These are phyloP conservation scores for Dimargaris cristalligena DNA, from an alignment of 192 early-diverging fungal genomes.

Conservation along the genomic window DNA sequence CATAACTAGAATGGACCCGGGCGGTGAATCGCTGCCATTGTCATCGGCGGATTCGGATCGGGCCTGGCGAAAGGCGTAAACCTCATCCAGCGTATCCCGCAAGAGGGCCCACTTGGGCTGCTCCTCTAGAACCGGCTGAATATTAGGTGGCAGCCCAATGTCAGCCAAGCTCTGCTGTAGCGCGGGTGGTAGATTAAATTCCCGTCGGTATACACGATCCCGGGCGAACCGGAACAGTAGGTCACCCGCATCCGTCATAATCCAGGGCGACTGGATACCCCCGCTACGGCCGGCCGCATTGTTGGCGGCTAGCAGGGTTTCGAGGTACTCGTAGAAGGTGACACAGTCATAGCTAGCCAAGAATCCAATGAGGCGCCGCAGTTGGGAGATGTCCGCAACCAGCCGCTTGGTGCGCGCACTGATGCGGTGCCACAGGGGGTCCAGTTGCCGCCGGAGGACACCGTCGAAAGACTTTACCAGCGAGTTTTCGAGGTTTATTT, in stretches of 20 bases:
- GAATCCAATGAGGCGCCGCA: conserved; percentile 59
- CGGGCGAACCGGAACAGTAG: conserved; percentile 47
- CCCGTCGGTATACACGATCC: conserved; percentile 27
- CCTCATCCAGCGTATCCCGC: conserved; percentile 53
- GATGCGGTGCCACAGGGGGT: conserved; percentile 78
- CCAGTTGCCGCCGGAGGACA: conserved; percentile 55
- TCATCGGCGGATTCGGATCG: conserved; percentile 4
- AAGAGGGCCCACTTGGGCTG: conserved; percentile 84
- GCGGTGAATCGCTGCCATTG: conserved; percentile 14
- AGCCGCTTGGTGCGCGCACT: conserved; percentile 53
- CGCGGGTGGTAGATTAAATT: conserved; percentile 17
- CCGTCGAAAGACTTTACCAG: conserved; percentile 74
- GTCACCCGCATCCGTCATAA: conserved; percentile 72
- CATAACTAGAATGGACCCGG: neutral
- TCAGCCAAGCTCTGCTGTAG: conserved; percentile 21
- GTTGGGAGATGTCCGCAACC: conserved; percentile 48
- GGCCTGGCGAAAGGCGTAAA: conserved; percentile 21
- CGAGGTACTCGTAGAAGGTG: conserved; percentile 70
- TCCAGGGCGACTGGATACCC: conserved; percentile 50
- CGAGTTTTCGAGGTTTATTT: conserved; percentile 73
- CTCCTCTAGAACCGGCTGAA: conserved; percentile 65
- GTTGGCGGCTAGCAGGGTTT: conserved; percentile 55
- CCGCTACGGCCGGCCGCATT: conserved; percentile 14
- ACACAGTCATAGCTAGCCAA: conserved; percentile 75
- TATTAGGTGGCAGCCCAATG: conserved; percentile 41